Conservation (phyloP, 202 grass and related monocot species). For the Hordeum pubiflorum region DNA sequence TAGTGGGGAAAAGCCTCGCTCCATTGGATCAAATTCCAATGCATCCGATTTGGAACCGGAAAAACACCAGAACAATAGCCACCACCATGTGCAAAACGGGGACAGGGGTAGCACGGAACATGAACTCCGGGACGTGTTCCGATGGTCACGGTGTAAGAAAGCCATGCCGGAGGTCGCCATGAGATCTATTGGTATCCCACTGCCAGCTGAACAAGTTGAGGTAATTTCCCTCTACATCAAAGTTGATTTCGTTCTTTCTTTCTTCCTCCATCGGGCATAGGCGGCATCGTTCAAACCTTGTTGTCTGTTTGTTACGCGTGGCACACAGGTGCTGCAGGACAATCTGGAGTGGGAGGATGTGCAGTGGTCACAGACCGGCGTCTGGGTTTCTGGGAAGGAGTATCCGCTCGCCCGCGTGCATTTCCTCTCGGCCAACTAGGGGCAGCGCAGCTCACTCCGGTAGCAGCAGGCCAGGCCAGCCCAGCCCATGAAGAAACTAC, state of each 20-base stretch:
- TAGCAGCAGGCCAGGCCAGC: not conserved
- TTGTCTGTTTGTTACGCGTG: not conserved
- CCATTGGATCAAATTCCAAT: slow-evolving; percentile 36
- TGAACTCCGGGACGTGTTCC: slow-evolving; percentile 63
- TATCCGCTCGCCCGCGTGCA: slow-evolving; percentile 77
- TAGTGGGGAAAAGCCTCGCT: slow-evolving; percentile 51
- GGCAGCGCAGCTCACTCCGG: not conserved
- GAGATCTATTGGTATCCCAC: slow-evolving; percentile 58
- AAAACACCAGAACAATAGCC: slow-evolving; percentile 53
- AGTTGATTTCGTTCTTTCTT: not conserved
- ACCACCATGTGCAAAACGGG: slow-evolving; percentile 61
- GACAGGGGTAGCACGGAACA: slow-evolving; percentile 32
- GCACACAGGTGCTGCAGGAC: slow-evolving; percentile 59
- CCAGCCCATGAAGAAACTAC: slow-evolving; percentile 5
- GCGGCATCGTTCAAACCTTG: not conserved
- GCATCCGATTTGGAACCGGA: slow-evolving; percentile 37
- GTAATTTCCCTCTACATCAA: slow-evolving; percentile 24
- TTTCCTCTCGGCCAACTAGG: slow-evolving; percentile 64
- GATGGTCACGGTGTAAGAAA: slow-evolving; percentile 87
- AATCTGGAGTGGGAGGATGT: slow-evolving; percentile 96
- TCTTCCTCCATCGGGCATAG: not conserved
- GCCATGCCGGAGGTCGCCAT: slow-evolving; percentile 59
- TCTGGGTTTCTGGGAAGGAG: slow-evolving; percentile 81
- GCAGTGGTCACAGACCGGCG: slow-evolving; percentile 80
- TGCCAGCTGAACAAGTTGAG: slow-evolving; percentile 73